Evolutionary conservation across 768 basidiomycete species (phyloP).

Genomic region (Trametes cinnabarina): DNA sequence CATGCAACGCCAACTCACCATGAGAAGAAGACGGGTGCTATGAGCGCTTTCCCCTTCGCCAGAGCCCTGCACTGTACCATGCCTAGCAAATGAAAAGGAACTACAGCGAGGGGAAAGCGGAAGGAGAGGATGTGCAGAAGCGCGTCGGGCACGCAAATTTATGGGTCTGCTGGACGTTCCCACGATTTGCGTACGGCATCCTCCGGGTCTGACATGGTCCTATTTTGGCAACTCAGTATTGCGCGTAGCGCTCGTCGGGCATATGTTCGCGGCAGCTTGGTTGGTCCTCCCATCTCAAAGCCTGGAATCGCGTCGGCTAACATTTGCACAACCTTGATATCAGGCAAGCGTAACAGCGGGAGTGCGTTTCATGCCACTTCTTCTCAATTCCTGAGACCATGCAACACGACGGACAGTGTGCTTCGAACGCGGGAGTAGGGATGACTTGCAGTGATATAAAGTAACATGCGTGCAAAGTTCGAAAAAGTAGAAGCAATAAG

Average conservation of each 20-base stretch:
- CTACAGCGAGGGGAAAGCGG: neutral
- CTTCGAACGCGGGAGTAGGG: neutral
- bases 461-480: neutral
- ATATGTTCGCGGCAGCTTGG: too few species aligned
- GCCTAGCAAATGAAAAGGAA: neutral
- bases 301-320: too few species aligned
- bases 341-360: too few species aligned
- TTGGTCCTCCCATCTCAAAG: too few species aligned
- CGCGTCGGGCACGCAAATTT: neutral
- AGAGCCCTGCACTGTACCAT: neutral
- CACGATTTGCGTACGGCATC: neutral
- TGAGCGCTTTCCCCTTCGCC: neutral
- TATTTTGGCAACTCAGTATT: too few species aligned
- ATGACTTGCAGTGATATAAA: neutral
- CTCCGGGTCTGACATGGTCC: neutral
- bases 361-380: too few species aligned
- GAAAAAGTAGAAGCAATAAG: constrained; percentile 3
- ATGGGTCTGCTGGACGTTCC: neutral
- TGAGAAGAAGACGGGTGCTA: too few species aligned
- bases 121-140: neutral
- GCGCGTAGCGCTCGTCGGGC: too few species aligned
- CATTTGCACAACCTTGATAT: too few species aligned
- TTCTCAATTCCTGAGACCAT: too few species aligned
- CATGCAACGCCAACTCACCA: too few species aligned
- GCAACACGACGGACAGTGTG: too few species aligned